Evolutionary conservation across 345 rosid species (phyloP), one percentile per base, ranked within the genome.

Genomic region (Lepidium sativum): DNA sequence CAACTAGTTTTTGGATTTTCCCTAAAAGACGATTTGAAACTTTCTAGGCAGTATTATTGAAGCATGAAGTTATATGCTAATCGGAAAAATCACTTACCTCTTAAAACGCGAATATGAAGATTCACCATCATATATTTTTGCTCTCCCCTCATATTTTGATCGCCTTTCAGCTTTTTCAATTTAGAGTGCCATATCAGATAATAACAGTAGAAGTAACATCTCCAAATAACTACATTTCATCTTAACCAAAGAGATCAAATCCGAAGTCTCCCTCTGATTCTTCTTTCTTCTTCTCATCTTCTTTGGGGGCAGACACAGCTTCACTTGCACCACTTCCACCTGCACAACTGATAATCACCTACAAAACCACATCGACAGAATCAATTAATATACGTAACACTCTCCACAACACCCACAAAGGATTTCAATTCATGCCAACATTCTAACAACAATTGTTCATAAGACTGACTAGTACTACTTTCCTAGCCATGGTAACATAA

Each of bases 181-280:
- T n/a, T n/a, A n/a, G n/a, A n/a, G n/a, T n/a, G n/a, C n/a, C n/a
- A n/a, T n/a, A n/a, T n/a, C n/a, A n/a, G n/a, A n/a, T n/a, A n/a
- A n/a, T n/a, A n/a, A n/a, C n/a, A n/a, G n/a, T n/a, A n/a, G n/a
- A n/a, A n/a, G n/a, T n/a, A n/a, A n/a, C 5, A 10, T 6, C 20
- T 60, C 54, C 32, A 43, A 29, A 20, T 4, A 13, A 21, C 16
- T 6, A 48, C 23, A 0, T 48, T 20, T 0, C 12, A 34, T 31
- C 62, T 68, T 81, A 85, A 67, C 84, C 88, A 18, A 85, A 85
- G 51, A 86, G 78, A 12, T 82, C 75, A 78, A 86, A 83, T 44
- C 91, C 88, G 66, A 81, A 81, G 65, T 86, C 87, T 0, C 79
- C 91, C 3, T n/a, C n/a, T n/a, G n/a, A 84, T 29, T 73, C 78